Percentiles rank a stretch among this genome's conserved stretches.
These are phyloP conservation scores for Emergomyces pasteurianus DNA, from an alignment of 2,329 filamentous ascomycete species.

Conservation along the genomic window DNA sequence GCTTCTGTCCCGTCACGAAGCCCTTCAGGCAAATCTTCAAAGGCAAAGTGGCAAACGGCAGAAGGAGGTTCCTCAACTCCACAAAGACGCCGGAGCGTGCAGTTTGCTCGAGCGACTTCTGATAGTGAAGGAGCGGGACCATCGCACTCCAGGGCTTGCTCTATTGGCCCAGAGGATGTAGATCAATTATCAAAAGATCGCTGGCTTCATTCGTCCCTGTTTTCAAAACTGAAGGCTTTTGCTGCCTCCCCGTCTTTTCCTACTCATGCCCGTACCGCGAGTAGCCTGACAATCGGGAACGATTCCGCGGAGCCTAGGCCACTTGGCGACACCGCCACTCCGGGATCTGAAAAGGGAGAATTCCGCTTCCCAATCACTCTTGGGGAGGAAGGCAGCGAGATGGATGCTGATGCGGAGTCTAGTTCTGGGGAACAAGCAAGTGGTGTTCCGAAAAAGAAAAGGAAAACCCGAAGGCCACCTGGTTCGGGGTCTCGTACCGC, in stretches of 20 bases:
- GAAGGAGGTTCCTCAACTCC: conserved; percentile 27
- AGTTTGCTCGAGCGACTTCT: conserved; percentile 53
- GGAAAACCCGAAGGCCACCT: conserved; percentile 49
- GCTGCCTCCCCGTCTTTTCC: conserved; percentile 43
- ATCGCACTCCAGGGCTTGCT: conserved; percentile 49
- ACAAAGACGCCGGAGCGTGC: conserved; percentile 54
- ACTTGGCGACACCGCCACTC: conserved; percentile 30
- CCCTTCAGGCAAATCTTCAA: conserved; percentile 17
- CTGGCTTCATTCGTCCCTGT: conserved; percentile 49
- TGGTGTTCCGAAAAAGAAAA: conserved; percentile 47
- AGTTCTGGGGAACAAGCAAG: conserved; percentile 62
- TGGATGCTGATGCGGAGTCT: conserved; percentile 70
- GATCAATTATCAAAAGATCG: conserved; percentile 48
- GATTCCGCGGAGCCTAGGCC: conserved; percentile 28
- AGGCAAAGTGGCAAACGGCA: conserved; percentile 15
- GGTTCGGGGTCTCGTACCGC: conserved; percentile 48
- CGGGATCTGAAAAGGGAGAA: conserved; percentile 38
- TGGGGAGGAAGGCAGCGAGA: conserved; percentile 53
- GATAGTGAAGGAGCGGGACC: conserved; percentile 35
- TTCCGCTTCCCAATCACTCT: conserved; percentile 44
- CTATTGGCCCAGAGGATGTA: conserved; percentile 50
- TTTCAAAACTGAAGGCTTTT: conserved; percentile 67
- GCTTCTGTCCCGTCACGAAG: conserved; percentile 15
- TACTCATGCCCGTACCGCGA: conserved; percentile 39
- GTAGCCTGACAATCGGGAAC: conserved; percentile 33